Base-by-base conservation (phyloP, 305 asterid genomes). In the Fraxinus paxiana region DNA sequence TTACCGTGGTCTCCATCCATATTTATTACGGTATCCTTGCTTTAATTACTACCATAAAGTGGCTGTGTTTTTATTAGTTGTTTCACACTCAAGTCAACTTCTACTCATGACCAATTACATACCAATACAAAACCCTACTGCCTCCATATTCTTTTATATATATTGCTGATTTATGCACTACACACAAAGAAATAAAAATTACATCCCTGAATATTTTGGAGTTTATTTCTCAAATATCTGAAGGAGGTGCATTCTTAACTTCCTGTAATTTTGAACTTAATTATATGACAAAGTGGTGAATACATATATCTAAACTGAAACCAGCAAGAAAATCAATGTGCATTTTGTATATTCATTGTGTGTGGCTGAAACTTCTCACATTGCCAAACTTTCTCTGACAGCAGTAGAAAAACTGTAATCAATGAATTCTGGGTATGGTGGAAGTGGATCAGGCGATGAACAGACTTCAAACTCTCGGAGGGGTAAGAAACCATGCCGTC, bases 401-500 rank as follows among this genome's bases (percentile, higher is more conserved):
- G 24, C 24, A 56, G 26, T 13, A 56, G 67, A 56, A 17, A 56
- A 56, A 56, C 67, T 17, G 10, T 18, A 82, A 56, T 76, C 70
- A 65, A 86, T 90, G 91, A 85, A 84, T 31, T 86, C 75, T 20
- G 73, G 84, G 20, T 28, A 75, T 35, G 86, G 85, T 72, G 90
- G 91, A 72, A 86, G 13, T 83, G 94, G 88, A 81, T 87, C 92
- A 9, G 88, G 83, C 18, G 88, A 88, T 73, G 92, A 87, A 43
- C 91, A 84, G 77, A 75, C 75, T 3, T 84, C 83, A 34, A 82
- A 78, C 81, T 73, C 88, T 0, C 79, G 51, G 8, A 86, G 82
- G 83, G 89, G 88, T 15, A 85, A 88, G 85, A 90, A 83, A 81
- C 89, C 82, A 2, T 88, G 80, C 34, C 93, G 90, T 77, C 92